Conservation (phyloP, 2,329 filamentous ascomycete species). For the Monosporascus sp. region DNA sequence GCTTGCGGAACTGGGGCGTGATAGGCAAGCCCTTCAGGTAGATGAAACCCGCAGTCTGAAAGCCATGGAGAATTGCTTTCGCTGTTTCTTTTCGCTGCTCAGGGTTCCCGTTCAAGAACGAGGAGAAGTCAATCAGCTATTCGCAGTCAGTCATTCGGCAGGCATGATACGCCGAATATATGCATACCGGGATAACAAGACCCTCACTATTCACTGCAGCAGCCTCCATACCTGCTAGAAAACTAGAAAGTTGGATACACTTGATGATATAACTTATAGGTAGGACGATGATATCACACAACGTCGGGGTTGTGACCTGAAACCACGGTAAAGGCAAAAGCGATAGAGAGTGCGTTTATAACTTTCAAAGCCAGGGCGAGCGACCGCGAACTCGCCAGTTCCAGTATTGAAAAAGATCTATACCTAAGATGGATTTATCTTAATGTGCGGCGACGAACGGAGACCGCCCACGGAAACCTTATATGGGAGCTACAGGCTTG, state of each 20-base stretch:
- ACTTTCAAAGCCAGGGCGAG: no score
- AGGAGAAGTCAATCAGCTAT: conserved; percentile 73
- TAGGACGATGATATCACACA: background rate
- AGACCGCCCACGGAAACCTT: no score
- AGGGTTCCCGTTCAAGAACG: conserved; percentile 60
- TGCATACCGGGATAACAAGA: conserved; percentile 48
- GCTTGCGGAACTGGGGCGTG: conserved; percentile 47
- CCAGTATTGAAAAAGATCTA: no score
- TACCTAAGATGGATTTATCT: no score
- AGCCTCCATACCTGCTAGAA: conserved; percentile 26
- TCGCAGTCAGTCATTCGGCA: conserved; percentile 5
- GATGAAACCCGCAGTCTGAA: conserved; percentile 83
- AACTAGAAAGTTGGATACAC: background rate
- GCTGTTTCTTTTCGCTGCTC: conserved; percentile 60
- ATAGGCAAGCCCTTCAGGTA: conserved; percentile 81
- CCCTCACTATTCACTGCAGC: conserved; percentile 46
- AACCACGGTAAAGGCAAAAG: no score
- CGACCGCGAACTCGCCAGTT: no score
- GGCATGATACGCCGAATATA: background rate
- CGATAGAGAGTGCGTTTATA: no score
- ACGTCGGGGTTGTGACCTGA: no score
- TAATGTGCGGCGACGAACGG: no score
- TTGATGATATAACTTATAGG: background rate
- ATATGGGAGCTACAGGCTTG: no score
- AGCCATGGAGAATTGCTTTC: conserved; percentile 67